These are phyloP conservation scores for Jaapia argillacea DNA, from an alignment of 768 basidiomycete species.

Conservation along the genomic window DNA sequence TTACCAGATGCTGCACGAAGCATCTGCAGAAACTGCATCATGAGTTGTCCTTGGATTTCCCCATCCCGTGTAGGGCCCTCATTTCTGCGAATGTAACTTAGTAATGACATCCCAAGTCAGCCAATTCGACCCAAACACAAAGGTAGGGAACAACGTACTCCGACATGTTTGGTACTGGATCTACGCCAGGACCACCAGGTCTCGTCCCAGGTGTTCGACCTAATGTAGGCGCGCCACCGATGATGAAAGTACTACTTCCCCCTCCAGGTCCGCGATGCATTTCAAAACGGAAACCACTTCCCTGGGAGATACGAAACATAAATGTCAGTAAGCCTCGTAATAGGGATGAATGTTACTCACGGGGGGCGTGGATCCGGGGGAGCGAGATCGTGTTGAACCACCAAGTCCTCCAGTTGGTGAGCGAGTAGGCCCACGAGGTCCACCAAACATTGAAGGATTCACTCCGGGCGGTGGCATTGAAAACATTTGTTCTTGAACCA, in stretches of 20 bases:
- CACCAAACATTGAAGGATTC: constrained; percentile 2
- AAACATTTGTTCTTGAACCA: too few relatives aligned
- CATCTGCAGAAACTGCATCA: constrained; percentile 67
- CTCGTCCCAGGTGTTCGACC: constrained; percentile 11
- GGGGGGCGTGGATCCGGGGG: neutral
- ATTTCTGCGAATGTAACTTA: too few relatives aligned
- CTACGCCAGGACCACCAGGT: constrained; percentile 7
- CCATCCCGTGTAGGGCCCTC: constrained; percentile 14
- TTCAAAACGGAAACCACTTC: constrained; percentile 25
- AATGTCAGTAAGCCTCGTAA: constrained; percentile 10
- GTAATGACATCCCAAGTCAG: too few relatives aligned
- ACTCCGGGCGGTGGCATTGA: too few relatives aligned
- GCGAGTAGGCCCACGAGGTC: constrained; percentile 3
- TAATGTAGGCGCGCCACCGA: constrained; percentile 24
- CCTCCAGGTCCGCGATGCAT: constrained; percentile 21
- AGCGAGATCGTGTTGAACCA: neutral
- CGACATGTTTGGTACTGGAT: constrained; percentile 27
- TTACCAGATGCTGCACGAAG: constrained; percentile 21
- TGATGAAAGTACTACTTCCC: constrained; percentile 23
- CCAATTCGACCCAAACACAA: too few relatives aligned
- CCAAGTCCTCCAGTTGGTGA: too few relatives aligned
- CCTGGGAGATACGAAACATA: constrained; percentile 11
- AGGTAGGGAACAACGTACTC: too few relatives aligned
- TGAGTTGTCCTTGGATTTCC: constrained; percentile 47
- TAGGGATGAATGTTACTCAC: neutral